phyloP scores from a whole-genome alignment of 306 rosid genomes.

The Rosa rugosa region DNA sequence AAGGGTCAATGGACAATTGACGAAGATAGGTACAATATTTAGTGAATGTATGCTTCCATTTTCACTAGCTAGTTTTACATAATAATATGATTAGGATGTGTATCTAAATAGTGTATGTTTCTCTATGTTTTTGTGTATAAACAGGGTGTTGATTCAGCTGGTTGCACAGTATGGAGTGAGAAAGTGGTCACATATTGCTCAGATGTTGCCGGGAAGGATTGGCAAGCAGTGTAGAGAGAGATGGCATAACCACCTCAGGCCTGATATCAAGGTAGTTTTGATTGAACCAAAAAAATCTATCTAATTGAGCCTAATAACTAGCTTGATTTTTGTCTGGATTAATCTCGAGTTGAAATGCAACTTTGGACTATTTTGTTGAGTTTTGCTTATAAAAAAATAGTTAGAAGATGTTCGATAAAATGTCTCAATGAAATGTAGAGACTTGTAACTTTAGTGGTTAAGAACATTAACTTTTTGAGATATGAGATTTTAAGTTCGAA shows the following conservation, averaged over 20 bases:
- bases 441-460: background rate
- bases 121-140: background rate
- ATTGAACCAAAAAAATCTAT: background rate
- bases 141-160: constrained; percentile 72
- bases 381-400: background rate
- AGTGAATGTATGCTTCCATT: background rate
- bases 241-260: constrained; percentile 96
- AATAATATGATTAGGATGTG: background rate
- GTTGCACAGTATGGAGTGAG: constrained; percentile 83
- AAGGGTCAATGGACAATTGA: constrained; percentile 93
- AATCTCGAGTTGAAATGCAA: background rate
- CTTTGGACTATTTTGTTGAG: background rate
- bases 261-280: constrained; percentile 77
- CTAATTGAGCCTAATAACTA: background rate
- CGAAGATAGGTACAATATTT: constrained; percentile 71
- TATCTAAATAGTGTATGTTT: background rate
- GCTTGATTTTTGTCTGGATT: background rate
- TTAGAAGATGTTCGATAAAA: background rate
- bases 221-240: constrained; percentile 97
- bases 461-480: background rate
- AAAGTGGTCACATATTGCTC: constrained; percentile 95
- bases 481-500: background rate
- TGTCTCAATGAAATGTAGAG: background rate
- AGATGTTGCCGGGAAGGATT: constrained; percentile 81
- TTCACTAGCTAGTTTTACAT: background rate